These are phyloP conservation scores for Cyberlindnera petersonii DNA, from an alignment of 805 yeast species.

Conservation along the genomic window DNA sequence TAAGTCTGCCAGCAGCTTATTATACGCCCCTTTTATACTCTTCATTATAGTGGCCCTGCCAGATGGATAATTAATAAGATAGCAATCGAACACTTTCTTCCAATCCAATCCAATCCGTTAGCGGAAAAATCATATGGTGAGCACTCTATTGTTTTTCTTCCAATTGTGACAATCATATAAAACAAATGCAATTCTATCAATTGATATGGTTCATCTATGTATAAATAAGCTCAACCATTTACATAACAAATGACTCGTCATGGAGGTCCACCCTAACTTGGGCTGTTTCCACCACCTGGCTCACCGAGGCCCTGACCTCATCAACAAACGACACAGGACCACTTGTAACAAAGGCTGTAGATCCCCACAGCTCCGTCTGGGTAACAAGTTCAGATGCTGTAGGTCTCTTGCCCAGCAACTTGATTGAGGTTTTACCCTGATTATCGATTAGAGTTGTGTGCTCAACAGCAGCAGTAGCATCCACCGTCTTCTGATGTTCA, in stretches of 20 bases:
- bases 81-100: too few relatives aligned
- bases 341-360: constrained; percentile 50
- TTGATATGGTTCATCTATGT: not conserved
- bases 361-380: constrained; percentile 33
- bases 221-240: constrained; percentile 1
- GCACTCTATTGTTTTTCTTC: not conserved
- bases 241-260: constrained; percentile 31
- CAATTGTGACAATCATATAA: not conserved
- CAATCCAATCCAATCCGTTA: too few relatives aligned
- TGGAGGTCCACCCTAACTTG: constrained; percentile 29
- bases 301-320: constrained; percentile 46
- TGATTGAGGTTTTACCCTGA: constrained; percentile 3
- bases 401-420: constrained; percentile 15
- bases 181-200: not conserved
- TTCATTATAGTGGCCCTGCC: too few relatives aligned
- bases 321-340: constrained; percentile 62
- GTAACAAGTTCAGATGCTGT: constrained; percentile 11
- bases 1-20: not conserved
- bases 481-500: too few relatives aligned
- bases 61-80: too few relatives aligned
- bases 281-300: constrained; percentile 32
- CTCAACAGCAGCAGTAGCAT: too few relatives aligned
- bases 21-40: too few relatives aligned
- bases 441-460: not conserved
- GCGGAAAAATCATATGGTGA: too few relatives aligned